Conservation (phyloP, 1,284 basidiomycete genomes). For the Golubevia sp. region DNA sequence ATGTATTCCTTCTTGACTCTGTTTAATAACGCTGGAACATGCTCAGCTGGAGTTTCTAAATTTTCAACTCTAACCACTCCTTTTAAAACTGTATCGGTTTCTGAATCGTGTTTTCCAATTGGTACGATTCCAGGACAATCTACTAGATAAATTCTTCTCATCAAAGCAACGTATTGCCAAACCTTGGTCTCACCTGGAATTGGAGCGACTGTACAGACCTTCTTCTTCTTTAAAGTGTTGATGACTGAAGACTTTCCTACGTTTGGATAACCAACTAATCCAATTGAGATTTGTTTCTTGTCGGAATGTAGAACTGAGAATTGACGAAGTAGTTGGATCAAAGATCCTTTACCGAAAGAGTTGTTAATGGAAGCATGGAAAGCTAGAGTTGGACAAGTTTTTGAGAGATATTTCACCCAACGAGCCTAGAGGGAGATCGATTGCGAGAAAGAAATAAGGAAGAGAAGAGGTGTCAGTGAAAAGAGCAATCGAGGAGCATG, state of each 20-base stretch:
- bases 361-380: slow-evolving; percentile 99
- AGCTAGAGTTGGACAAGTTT: slow-evolving; percentile 91
- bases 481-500: no score
- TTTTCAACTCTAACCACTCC: slow-evolving; percentile 97
- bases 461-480: slow-evolving; percentile 2
- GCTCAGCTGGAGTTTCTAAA: slow-evolving; percentile 88
- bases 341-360: slow-evolving; percentile 96
- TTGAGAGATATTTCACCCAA: slow-evolving; percentile 93
- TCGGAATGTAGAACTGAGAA: slow-evolving; percentile 96
- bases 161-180: slow-evolving; percentile 99
- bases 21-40: slow-evolving; percentile 83
- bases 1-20: slow-evolving; percentile 93
- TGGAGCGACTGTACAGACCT: slow-evolving; percentile 95
- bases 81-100: slow-evolving; percentile 92
- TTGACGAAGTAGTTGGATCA: slow-evolving; percentile 94
- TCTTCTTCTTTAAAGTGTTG: slow-evolving; percentile 97
- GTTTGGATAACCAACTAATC: slow-evolving; percentile 97
- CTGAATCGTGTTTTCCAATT: slow-evolving; percentile 83
- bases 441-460: slow-evolving; percentile 11
- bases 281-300: slow-evolving; percentile 99
- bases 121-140: slow-evolving; percentile 99
- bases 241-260: slow-evolving; percentile 97
- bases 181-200: slow-evolving; percentile 99
- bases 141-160: slow-evolving; percentile 95
- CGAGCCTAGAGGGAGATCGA: slow-evolving; percentile 71